Evolutionary conservation across 106 monocot genomes (phyloP).

Genomic region (Apostasia ramifera): DNA sequence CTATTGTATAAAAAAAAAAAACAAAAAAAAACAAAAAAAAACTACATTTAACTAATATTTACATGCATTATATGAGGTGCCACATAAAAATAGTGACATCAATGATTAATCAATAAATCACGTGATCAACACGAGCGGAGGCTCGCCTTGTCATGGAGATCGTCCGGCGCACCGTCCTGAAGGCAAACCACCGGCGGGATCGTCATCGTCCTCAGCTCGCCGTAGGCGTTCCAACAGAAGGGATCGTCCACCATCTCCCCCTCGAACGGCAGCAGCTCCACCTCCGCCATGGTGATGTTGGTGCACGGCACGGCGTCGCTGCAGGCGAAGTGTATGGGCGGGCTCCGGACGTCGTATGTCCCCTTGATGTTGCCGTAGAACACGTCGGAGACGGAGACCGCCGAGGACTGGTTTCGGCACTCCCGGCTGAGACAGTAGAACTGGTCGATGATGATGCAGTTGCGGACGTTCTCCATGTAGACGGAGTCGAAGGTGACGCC

Average conservation of each 20-base stretch:
- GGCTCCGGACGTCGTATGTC: conserved; percentile 72
- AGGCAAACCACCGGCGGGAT: conserved; percentile 81
- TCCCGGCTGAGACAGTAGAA: conserved; percentile 82
- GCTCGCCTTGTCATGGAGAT: too few relatives aligned
- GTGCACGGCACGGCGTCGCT: conserved; percentile 90
- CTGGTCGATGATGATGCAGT: conserved; percentile 97
- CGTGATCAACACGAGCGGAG: too few relatives aligned
- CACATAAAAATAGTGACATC: too few relatives aligned
- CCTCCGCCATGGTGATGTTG: conserved; percentile 91
- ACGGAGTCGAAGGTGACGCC: conserved; percentile 57
- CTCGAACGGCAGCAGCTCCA: conserved; percentile 66
- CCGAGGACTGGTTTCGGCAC: conserved; percentile 79
- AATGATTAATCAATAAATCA: too few relatives aligned
- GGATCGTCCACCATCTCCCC: conserved; percentile 92
- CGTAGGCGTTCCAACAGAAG: conserved; percentile 97
- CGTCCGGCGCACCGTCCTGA: conserved; percentile 56
- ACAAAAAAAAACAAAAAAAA: too few relatives aligned
- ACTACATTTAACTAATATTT: too few relatives aligned
- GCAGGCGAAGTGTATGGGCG: conserved; percentile 93
- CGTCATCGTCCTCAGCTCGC: conserved; percentile 48
- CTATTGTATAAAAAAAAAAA: too few relatives aligned
- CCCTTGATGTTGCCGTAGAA: conserved; percentile 70
- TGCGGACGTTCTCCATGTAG: conserved; percentile 80
- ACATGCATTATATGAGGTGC: too few relatives aligned
- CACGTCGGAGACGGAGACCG: conserved; percentile 68